Conservation (phyloP, 768 basidiomycete genomes). For the Crucibulum laeve region DNA sequence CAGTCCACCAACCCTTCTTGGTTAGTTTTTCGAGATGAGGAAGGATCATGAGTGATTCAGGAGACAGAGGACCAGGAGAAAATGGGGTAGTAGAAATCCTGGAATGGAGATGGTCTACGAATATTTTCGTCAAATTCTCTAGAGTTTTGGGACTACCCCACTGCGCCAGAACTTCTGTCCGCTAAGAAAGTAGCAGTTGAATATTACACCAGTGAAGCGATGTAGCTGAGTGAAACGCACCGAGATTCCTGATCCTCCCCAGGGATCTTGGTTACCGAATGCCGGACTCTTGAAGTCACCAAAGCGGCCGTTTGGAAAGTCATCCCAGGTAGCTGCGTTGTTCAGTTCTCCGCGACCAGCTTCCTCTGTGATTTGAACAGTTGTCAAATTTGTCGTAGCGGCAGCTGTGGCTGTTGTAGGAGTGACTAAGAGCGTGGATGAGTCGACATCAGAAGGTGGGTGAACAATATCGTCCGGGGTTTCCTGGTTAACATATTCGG, state of each 20-base stretch:
- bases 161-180: slow-evolving; percentile 53
- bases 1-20: slow-evolving; percentile 86
- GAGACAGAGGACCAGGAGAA: slow-evolving; percentile 74
- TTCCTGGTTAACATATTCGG: slow-evolving; percentile 27
- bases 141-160: slow-evolving; percentile 73
- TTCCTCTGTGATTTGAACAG: slow-evolving; percentile 44
- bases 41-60: slow-evolving; percentile 81
- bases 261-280: slow-evolving; percentile 76
- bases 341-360: slow-evolving; percentile 71
- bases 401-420: slow-evolving; percentile 66
- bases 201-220: not conserved
- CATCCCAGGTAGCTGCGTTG: slow-evolving; percentile 82
- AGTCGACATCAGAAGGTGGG: slow-evolving; percentile 19
- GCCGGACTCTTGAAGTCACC: slow-evolving; percentile 98
- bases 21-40: slow-evolving; percentile 75
- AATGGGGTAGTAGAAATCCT: slow-evolving; percentile 81
- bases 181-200: slow-evolving; percentile 32
- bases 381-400: slow-evolving; percentile 47
- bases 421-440: slow-evolving; percentile 47
- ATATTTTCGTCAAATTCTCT: slow-evolving; percentile 73
- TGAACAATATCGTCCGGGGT: slow-evolving; percentile 25
- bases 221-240: slow-evolving; percentile 31
- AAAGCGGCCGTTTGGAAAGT: slow-evolving; percentile 98
- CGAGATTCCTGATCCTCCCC: slow-evolving; percentile 65
- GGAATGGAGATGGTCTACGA: slow-evolving; percentile 76